Percentiles rank a stretch among this genome's conserved stretches.
Conservation (phyloP, 495 filamentous ascomycete genomes). For the Trichoderma gamsii region DNA sequence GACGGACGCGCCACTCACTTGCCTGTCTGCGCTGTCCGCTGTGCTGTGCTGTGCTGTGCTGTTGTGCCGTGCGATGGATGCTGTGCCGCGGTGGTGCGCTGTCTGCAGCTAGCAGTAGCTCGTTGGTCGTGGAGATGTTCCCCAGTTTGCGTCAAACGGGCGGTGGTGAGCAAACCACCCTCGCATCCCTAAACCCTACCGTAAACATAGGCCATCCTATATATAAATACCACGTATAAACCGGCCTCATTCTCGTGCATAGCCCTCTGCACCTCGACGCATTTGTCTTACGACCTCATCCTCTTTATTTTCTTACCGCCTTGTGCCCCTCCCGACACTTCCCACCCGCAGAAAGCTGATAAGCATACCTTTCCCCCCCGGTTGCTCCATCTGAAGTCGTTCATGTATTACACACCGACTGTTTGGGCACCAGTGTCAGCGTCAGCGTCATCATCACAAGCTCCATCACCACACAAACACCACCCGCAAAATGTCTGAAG, state of each 20-base stretch:
- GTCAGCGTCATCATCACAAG: neutral
- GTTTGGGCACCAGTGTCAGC: slow-evolving; percentile 1
- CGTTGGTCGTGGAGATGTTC: no score
- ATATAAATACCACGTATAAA: neutral
- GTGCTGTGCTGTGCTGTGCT: neutral
- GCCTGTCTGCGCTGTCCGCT: neutral
- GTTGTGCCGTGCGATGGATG: neutral
- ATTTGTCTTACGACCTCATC: slow-evolving; percentile 4
- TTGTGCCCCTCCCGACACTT: slow-evolving; percentile 1
- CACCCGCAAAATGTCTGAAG: slow-evolving; percentile 3
- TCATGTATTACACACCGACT: slow-evolving; percentile 1
- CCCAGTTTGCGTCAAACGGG: no score
- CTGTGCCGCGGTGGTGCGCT: neutral
- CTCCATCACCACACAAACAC: neutral
- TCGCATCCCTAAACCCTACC: no score
- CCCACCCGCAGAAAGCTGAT: neutral
- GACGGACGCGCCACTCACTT: neutral
- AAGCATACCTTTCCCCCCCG: neutral
- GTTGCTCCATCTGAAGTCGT: neutral
- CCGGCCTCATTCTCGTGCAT: neutral
- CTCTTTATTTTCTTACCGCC: slow-evolving; percentile 11
- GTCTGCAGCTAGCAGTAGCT: no score
- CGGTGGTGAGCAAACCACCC: no score
- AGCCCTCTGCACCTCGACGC: neutral
- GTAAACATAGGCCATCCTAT: neutral